These are phyloP conservation scores for Talaromyces sp. DNA, from an alignment of 2,329 filamentous ascomycete genomes.

Conservation along the genomic window DNA sequence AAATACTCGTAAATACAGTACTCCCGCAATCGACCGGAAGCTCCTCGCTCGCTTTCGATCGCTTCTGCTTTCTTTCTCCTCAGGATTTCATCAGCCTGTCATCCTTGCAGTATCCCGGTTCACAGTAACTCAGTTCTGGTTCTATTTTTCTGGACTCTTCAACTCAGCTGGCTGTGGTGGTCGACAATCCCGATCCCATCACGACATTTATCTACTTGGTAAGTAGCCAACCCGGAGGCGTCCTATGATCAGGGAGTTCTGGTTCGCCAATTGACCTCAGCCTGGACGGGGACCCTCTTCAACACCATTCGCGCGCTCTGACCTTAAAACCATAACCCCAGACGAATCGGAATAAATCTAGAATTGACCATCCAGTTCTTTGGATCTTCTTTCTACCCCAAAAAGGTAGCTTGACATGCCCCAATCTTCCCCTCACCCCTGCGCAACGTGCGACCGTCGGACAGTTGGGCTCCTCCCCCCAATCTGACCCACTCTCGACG, in stretches of 20 bases:
- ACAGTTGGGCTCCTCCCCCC: slow-evolving; percentile 24
- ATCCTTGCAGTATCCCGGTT: neutral
- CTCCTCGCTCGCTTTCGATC: neutral
- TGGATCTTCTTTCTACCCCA: slow-evolving; percentile 18
- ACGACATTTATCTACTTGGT: slow-evolving; percentile 15
- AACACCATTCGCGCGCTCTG: slow-evolving; percentile 18
- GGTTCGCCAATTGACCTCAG: slow-evolving; percentile 44
- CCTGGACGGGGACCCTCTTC: slow-evolving; percentile 29
- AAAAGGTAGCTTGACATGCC: slow-evolving; percentile 10
- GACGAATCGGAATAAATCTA: slow-evolving; percentile 28
- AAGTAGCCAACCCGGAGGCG: slow-evolving; percentile 19
- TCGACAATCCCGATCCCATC: slow-evolving; percentile 1
- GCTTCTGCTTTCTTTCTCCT: neutral
- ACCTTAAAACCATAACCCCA: slow-evolving; percentile 13
- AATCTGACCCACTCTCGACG: slow-evolving; percentile 31
- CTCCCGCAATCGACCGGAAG: slow-evolving; percentile 2
- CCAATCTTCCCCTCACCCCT: slow-evolving; percentile 16
- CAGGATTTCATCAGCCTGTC: neutral
- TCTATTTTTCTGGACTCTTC: neutral
- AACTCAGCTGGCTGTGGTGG: slow-evolving; percentile 1
- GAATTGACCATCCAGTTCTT: slow-evolving; percentile 6
- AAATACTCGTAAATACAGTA: slow-evolving; percentile 2
- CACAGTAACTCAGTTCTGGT: neutral
- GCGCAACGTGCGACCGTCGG: slow-evolving; percentile 33
- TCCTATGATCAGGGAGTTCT: slow-evolving; percentile 31